Conservation (phyloP, 192 early-diverging fungal species). For the Irineochytrium annulatum region DNA sequence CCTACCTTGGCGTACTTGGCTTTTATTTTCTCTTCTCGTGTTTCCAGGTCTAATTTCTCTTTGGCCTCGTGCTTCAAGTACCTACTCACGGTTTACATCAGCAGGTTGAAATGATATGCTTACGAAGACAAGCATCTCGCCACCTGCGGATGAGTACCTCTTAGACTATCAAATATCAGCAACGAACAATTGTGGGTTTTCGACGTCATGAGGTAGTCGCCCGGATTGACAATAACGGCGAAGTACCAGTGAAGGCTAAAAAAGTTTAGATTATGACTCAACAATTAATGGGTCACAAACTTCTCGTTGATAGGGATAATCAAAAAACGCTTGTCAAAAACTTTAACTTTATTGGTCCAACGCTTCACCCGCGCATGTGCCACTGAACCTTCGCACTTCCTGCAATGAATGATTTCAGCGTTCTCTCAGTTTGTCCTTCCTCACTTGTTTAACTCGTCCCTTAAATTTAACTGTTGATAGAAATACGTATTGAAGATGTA, state of each 20-base stretch:
- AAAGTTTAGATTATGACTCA: not conserved
- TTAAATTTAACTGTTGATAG: conserved; percentile 64
- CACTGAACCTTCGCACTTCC: conserved; percentile 29
- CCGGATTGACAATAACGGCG: conserved; percentile 72
- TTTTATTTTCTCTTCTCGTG: conserved; percentile 17
- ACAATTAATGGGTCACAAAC: conserved; percentile 30
- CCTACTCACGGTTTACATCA: conserved; percentile 12
- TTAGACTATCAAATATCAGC: not conserved
- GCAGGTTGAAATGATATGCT: not conserved
- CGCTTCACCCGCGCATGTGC: conserved; percentile 65
- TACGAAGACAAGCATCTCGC: not conserved
- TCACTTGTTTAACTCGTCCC: conserved; percentile 19
- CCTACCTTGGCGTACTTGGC: conserved; percentile 59
- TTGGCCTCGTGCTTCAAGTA: conserved; percentile 56
- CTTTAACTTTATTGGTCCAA: conserved; percentile 73
- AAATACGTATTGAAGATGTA: conserved; percentile 87
- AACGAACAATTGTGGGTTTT: not conserved
- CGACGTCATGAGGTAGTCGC: conserved; percentile 32
- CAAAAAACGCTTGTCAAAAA: conserved; percentile 73
- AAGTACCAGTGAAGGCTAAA: conserved; percentile 82
- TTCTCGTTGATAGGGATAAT: conserved; percentile 88
- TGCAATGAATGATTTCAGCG: conserved; percentile 2
- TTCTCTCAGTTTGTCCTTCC: not conserved
- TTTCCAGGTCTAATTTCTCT: conserved; percentile 39
- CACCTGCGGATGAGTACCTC: not conserved